Evolutionary conservation across 192 early-diverging fungal genomes (phyloP).

Genomic region (Coemansia sp.): DNA sequence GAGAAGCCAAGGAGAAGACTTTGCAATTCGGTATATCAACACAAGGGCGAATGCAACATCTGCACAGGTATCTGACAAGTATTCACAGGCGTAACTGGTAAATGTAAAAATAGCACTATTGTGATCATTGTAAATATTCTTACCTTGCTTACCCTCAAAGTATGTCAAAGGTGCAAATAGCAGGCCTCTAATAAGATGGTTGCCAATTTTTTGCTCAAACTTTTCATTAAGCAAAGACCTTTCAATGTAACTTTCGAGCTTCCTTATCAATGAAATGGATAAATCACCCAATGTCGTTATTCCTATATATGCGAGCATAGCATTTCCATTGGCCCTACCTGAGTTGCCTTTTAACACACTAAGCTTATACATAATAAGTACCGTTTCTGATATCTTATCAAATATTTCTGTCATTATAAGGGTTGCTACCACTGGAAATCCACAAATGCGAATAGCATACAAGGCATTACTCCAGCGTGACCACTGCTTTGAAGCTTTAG

Average conservation of each 20-base stretch:
- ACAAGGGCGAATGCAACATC: neutral
- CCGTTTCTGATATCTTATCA: neutral
- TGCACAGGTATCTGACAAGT: neutral
- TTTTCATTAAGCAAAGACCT: neutral
- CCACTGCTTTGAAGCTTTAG: neutral
- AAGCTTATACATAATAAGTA: neutral
- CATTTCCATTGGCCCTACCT: neutral
- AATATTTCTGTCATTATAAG: neutral
- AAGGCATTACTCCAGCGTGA: conserved; percentile 57
- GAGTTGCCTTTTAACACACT: neutral
- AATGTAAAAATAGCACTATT: neutral
- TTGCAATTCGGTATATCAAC: neutral
- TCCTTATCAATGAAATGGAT: neutral
- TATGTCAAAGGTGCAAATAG: neutral
- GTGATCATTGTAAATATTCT: neutral
- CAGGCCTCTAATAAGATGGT: neutral
- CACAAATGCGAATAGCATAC: conserved; percentile 34
- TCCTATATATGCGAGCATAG: neutral
- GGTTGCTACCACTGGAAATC: neutral
- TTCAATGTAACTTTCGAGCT: neutral
- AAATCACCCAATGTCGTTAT: neutral
- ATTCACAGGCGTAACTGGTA: neutral
- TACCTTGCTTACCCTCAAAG: neutral
- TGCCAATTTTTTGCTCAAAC: neutral
- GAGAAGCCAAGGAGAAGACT: neutral